These are phyloP conservation scores for Phytophthora tentaculata DNA, from an alignment of 352 stramenopile species.

Conservation along the genomic window DNA sequence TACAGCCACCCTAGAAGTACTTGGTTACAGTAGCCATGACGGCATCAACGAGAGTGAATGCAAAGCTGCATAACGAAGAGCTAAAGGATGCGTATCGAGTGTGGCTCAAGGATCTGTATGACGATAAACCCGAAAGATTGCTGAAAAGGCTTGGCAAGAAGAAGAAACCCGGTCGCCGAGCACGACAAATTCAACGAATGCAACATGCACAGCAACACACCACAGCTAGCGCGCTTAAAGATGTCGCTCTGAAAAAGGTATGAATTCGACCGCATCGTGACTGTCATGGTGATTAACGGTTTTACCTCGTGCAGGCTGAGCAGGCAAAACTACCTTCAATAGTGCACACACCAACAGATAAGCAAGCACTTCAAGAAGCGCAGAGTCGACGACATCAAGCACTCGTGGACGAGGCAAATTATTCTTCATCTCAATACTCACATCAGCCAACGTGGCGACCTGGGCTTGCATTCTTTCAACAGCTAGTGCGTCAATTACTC, in stretches of 20 bases:
- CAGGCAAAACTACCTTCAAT: constrained; percentile 19
- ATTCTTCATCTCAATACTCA: constrained; percentile 33
- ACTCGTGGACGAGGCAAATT: constrained; percentile 55
- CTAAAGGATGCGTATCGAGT: constrained; percentile 48
- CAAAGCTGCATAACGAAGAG: constrained; percentile 32
- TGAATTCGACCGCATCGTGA: not conserved
- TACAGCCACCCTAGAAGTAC: not conserved
- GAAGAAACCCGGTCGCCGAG: constrained; percentile 24
- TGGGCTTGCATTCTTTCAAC: constrained; percentile 57
- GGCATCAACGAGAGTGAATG: not conserved
- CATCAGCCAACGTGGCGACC: constrained; percentile 40
- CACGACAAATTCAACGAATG: constrained; percentile 13
- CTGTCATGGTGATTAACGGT: not conserved
- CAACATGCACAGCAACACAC: constrained; percentile 57
- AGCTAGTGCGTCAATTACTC: constrained; percentile 37
- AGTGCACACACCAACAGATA: constrained; percentile 8
- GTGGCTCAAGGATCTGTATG: constrained; percentile 53
- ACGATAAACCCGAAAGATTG: constrained; percentile 47
- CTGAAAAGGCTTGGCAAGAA: constrained; percentile 40
- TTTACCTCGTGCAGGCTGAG: constrained; percentile 7
- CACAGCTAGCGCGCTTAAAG: constrained; percentile 54
- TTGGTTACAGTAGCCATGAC: constrained; percentile 10
- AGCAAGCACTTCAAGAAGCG: constrained; percentile 24
- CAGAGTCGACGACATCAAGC: constrained; percentile 39
- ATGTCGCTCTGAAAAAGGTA: constrained; percentile 37